Evolutionary conservation across 2,329 filamentous ascomycete genomes (phyloP).

Genomic region (Metarhizium brunneum): DNA sequence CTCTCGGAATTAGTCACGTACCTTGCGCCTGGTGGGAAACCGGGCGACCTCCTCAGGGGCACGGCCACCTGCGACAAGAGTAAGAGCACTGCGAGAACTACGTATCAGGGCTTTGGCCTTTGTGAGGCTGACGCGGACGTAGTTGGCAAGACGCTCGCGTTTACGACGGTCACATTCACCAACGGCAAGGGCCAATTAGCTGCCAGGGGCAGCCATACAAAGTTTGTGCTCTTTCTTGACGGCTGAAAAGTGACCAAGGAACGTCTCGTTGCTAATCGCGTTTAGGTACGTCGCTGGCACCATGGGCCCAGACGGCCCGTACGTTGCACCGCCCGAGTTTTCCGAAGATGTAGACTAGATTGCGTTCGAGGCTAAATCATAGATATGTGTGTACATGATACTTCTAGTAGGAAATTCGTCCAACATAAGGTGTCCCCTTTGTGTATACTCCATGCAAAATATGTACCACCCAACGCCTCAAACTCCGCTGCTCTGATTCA

Average conservation of each 20-base stretch:
- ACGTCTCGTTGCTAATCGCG: constrained; percentile 3
- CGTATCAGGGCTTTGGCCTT: too few species aligned
- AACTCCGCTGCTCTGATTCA: background rate
- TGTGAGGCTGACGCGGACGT: constrained; percentile 8
- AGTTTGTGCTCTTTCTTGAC: constrained; percentile 28
- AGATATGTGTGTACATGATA: background rate
- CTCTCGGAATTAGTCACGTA: constrained; percentile 44
- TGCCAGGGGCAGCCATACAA: constrained; percentile 56
- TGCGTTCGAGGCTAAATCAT: background rate
- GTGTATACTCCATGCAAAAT: background rate
- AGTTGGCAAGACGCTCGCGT: constrained; percentile 58
- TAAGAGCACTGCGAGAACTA: too few species aligned
- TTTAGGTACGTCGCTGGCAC: constrained; percentile 33
- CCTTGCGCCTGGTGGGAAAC: constrained; percentile 45
- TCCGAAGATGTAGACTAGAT: constrained; percentile 24
- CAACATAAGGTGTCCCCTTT: background rate
- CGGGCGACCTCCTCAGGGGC: constrained; percentile 46
- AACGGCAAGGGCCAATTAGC: constrained; percentile 51
- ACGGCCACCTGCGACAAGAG: constrained; percentile 54
- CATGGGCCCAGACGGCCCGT: constrained; percentile 25
- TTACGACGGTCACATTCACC: constrained; percentile 48
- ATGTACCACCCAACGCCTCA: background rate
- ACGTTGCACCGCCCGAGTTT: constrained; percentile 25
- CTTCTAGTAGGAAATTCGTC: background rate
- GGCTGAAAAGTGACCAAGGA: background rate